Conservation (phyloP, 176 grass and related monocot species). For the Musa acuminata region DNA sequence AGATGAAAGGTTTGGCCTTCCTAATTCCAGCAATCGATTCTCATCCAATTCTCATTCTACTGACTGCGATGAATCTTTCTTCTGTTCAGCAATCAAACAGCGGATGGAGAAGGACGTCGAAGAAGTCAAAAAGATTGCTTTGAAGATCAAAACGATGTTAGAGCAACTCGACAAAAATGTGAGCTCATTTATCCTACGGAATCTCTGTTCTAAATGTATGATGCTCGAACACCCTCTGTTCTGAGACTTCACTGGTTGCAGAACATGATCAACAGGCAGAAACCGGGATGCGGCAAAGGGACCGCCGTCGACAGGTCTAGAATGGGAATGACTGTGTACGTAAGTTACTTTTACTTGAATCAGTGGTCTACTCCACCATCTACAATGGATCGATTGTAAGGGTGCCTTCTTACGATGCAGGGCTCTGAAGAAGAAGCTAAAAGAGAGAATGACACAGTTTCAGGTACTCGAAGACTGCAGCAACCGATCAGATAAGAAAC, state of each 20-base stretch:
- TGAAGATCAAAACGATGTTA: slow-evolving; percentile 33
- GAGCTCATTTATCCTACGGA: neutral
- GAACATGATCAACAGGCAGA: slow-evolving; percentile 38
- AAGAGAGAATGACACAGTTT: slow-evolving; percentile 38
- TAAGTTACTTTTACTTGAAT: slow-evolving; percentile 20
- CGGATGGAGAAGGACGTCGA: slow-evolving; percentile 50
- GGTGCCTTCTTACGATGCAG: slow-evolving; percentile 10
- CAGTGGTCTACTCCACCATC: neutral
- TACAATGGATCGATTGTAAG: neutral
- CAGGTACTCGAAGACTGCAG: slow-evolving; percentile 16
- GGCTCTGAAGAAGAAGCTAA: slow-evolving; percentile 37
- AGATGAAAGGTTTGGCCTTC: slow-evolving; percentile 31
- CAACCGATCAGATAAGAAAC: neutral
- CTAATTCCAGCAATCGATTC: neutral
- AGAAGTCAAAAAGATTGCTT: slow-evolving; percentile 30
- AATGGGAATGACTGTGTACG: slow-evolving; percentile 47
- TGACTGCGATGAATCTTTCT: neutral
- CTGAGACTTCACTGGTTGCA: neutral
- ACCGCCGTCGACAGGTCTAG: slow-evolving; percentile 41
- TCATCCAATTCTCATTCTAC: neutral
- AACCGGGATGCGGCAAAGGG: slow-evolving; percentile 33
- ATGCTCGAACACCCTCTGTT: neutral
- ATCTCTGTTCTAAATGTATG: neutral
- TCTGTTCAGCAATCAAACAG: slow-evolving; percentile 32
- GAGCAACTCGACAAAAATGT: slow-evolving; percentile 46